phyloP scores from a whole-genome alignment of 116 monocot genomes.

The Zostera marina region DNA sequence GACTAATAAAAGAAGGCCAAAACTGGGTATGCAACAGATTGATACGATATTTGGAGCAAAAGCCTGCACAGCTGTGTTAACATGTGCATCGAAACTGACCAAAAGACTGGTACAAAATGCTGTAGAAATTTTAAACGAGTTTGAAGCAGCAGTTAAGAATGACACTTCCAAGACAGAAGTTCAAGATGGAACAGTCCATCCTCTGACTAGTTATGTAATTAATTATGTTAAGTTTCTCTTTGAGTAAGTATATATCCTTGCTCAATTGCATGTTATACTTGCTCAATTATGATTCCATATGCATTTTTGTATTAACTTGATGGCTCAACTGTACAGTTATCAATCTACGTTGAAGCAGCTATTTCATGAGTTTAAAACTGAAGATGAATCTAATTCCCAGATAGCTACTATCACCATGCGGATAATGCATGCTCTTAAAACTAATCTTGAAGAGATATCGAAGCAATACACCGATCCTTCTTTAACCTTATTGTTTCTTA shows the following conservation, averaged over 20 bases:
- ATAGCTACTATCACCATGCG: conserved; percentile 67
- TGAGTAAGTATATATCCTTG: conserved; percentile 42
- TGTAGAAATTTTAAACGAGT: conserved; percentile 71
- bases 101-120: conserved; percentile 65
- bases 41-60: conserved; percentile 66
- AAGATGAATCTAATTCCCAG: conserved; percentile 29
- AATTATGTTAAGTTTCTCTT: conserved; percentile 90
- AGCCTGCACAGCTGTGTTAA: conserved; percentile 48
- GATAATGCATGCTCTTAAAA: conserved; percentile 94
- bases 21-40: conserved; percentile 34
- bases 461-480: conserved; percentile 92
- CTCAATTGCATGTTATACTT: no score
- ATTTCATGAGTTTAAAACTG: conserved; percentile 49
- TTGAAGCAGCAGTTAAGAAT: conserved; percentile 83
- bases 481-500: conserved; percentile 67
- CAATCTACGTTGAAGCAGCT: conserved; percentile 50
- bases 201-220: conserved; percentile 89
- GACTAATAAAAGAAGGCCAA: no score
- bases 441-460: conserved; percentile 76
- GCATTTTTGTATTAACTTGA: neutral
- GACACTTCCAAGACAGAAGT: conserved; percentile 77
- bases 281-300: no score
- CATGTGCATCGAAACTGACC: conserved; percentile 35
- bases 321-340: conserved; percentile 24
- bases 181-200: conserved; percentile 82